Conservation (phyloP, 2,329 filamentous ascomycete genomes). For the Ophiocordyceps camponoti-floridani region DNA sequence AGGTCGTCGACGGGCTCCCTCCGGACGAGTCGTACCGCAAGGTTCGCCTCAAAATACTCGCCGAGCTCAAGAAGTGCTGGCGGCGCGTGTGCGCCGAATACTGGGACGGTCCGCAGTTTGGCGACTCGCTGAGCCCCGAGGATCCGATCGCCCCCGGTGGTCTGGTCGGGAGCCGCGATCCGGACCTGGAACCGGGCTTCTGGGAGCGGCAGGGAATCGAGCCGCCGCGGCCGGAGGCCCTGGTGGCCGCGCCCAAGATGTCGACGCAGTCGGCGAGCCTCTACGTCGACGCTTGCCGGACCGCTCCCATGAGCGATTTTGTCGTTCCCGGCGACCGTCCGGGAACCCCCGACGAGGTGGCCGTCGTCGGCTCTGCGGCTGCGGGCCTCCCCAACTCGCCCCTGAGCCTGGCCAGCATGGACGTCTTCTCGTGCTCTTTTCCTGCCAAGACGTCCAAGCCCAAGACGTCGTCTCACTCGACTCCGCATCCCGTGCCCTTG, state of each 20-base stretch:
- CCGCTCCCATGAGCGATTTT: constrained; percentile 27
- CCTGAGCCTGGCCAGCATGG: constrained; percentile 38
- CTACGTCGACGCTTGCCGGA: constrained; percentile 25
- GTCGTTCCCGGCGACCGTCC: constrained; percentile 25
- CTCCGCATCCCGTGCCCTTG: constrained; percentile 37
- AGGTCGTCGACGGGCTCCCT: constrained; percentile 37
- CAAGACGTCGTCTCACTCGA: constrained; percentile 17
- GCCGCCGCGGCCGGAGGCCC: constrained; percentile 24
- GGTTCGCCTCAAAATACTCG: constrained; percentile 64
- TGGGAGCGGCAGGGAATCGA: constrained; percentile 28
- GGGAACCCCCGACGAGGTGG: constrained; percentile 23
- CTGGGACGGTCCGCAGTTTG: constrained; percentile 62
- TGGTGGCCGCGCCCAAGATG: constrained; percentile 13
- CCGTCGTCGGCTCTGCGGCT: constrained; percentile 8
- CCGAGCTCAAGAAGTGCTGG: constrained; percentile 96
- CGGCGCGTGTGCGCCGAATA: constrained; percentile 74
- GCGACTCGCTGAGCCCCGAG: constrained; percentile 42
- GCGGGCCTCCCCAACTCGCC: constrained; percentile 22
- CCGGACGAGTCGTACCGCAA: constrained; percentile 25
- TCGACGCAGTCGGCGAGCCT: constrained; percentile 11
- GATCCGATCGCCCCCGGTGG: constrained; percentile 60
- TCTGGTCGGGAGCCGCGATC: constrained; percentile 42
- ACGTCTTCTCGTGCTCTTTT: constrained; percentile 46
- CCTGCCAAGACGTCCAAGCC: constrained; percentile 31
- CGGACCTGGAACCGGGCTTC: constrained; percentile 33